Evolutionary conservation across 345 rosid species (phyloP), one percentile per base, ranked within the genome.

Genomic region (Cardamine chenopodiifolia): DNA sequence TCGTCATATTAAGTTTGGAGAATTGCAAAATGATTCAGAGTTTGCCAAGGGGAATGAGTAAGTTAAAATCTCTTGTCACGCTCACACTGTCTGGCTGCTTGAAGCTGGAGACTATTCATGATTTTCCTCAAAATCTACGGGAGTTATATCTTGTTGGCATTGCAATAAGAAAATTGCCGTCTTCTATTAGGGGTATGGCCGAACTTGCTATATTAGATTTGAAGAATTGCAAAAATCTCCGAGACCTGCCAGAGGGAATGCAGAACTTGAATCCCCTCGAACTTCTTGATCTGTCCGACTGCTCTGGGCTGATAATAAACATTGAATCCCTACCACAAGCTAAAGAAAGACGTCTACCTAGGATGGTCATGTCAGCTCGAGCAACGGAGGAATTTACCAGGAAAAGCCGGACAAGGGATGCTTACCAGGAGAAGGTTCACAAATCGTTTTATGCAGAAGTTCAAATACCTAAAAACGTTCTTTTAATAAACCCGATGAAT

Each of bases 231-330:
- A 55, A 39, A 17, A 55, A 19, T 3, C 73, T 68, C 15, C 39
- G 3, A 28, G 2, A 4, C 13, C 19, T 62, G 50, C 66, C 66
- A 14, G 8, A 3, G 19, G 49, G 49, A 39, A 40, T 62, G 66
- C 7, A 28, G 8, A 39, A 68, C 54, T 14, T 68, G 53, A 68
- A 68, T 39, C 63, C 73, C 47, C 71, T 67, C 34, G 13, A 67
- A 9, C 2, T 35, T 50, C 71, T 67, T 52, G 71, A 67, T 67
- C 39, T 68, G 4, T 28, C 61, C 8, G 15, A 5, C 73, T 68
- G 73, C 73, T 26, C 63, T 17, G 13, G 37, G 7, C 63, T 68
- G 53, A 11, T 34, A 34, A 5, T 50, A 20, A 5, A 11, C 12
- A 49, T 6, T 2, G 20, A n/a, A 1, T 19, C 23, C 1, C 23